Base-by-base conservation (phyloP, 2,329 filamentous ascomycete genomes). In the Tricladium varicosporioides region DNA sequence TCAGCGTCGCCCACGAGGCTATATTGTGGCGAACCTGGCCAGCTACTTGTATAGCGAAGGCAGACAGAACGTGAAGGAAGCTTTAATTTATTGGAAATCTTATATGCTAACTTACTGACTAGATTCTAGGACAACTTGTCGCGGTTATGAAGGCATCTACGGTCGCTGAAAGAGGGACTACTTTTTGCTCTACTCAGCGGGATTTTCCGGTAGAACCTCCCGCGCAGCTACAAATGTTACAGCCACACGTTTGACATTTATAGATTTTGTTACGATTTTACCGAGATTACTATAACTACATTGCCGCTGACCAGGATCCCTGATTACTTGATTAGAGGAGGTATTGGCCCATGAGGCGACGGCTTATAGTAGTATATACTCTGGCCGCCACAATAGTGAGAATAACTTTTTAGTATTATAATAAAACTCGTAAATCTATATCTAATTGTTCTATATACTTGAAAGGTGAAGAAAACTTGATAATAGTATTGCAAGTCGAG, bases 41-140 rank as follows among this genome's bases (percentile, higher is more conserved):
- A 58, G 60, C 57, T 54, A 57, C 50, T 57, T 63, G 40, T 57
- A 60, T 62, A 22, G 55, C 57, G 51, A 55, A 60, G 40, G 57
- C 22, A 62, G 56, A 60, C 57, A 60, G 15, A 59, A 62, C 54
- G n/a, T n/a, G n/a, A n/a, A n/a, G n/a, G n/a, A n/a, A n/a, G n/a
- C n/a, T n/a, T n/a, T n/a, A n/a, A n/a, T n/a, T n/a, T n/a, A n/a
- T n/a, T n/a, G n/a, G n/a, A n/a, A n/a, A n/a, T n/a, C n/a, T n/a
- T n/a, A n/a, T n/a, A n/a, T n/a, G n/a, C n/a, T n/a, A n/a, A n/a
- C n/a, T n/a, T n/a, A n/a, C n/a, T n/a, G n/a, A n/a, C n/a, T n/a
- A n/a, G n/a, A n/a, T n/a, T n/a, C n/a, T n/a, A n/a, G n/a, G n/a
- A n/a, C n/a, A n/a, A n/a, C n/a, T n/a, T n/a, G n/a, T n/a, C n/a